These are phyloP conservation scores for Ceratocystiopsis brevicomis DNA, from an alignment of 2,329 filamentous ascomycete genomes.

Conservation along the genomic window DNA sequence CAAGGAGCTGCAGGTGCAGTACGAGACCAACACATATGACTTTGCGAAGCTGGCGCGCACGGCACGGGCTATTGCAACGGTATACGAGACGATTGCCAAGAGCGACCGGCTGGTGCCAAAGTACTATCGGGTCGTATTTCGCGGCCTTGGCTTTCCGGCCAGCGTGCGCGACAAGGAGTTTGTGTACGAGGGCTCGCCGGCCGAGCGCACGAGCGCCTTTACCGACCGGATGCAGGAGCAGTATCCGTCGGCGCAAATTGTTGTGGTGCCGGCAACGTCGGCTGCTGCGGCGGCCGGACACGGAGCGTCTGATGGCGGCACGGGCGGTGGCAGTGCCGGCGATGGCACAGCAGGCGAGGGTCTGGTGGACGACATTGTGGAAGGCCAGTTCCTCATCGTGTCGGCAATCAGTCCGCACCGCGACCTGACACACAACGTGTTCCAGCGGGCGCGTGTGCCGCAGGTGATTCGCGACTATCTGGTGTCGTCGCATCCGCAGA, in stretches of 20 bases:
- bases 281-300: conserved; percentile 1
- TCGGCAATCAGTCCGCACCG: conserved; percentile 66
- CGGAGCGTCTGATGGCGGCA: background rate
- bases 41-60: conserved; percentile 80
- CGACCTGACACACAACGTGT: conserved; percentile 65
- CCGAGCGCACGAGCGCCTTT: conserved; percentile 62
- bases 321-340: background rate
- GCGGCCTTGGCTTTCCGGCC: conserved; percentile 69
- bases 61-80: conserved; percentile 75
- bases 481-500: conserved; percentile 55
- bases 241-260: conserved; percentile 68
- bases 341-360: conserved; percentile 32
- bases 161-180: conserved; percentile 77
- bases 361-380: conserved; percentile 47
- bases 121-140: conserved; percentile 84
- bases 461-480: conserved; percentile 74
- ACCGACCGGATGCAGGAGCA: conserved; percentile 84
- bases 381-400: conserved; percentile 79
- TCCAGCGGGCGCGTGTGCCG: conserved; percentile 70
- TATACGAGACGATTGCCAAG: conserved; percentile 76
- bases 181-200: conserved; percentile 67
- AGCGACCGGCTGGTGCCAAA: conserved; percentile 61
- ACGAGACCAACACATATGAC: conserved; percentile 76
- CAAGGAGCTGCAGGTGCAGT: conserved; percentile 78
- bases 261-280: conserved; percentile 17